A percentile compares a stretch with the other conserved stretches of the same genome.
phyloP scores from a whole-genome alignment of 768 basidiomycete genomes.

The Lepiota venenata region DNA sequence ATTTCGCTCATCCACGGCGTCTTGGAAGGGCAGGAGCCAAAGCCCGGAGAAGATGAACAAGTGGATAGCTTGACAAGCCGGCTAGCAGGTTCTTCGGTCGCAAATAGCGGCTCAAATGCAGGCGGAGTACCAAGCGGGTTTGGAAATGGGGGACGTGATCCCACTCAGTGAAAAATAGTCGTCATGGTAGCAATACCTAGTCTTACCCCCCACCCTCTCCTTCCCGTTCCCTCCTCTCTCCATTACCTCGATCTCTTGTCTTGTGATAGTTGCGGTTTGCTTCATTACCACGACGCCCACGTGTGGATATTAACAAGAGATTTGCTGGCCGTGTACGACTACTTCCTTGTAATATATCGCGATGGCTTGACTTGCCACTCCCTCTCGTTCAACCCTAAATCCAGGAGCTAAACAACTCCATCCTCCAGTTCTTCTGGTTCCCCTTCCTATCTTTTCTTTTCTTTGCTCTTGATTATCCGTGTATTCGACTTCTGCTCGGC shows the following conservation, averaged over 20 bases:
- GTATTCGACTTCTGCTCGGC: too few species aligned
- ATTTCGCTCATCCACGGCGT: conserved; percentile 94
- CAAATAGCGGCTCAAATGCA: conserved; percentile 2
- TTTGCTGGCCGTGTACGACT: neutral
- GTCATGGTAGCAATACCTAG: conserved; percentile 1
- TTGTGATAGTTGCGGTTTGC: neutral
- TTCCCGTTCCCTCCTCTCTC: neutral
- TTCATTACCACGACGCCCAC: conserved; percentile 7
- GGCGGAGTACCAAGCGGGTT: neutral
- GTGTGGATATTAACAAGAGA: neutral
- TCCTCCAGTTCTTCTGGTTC: too few species aligned
- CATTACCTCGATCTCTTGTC: neutral
- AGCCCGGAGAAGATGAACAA: conserved; percentile 36
- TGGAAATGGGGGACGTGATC: neutral
- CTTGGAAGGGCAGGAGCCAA: conserved; percentile 62
- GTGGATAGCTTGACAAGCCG: conserved; percentile 30
- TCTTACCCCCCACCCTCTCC: neutral
- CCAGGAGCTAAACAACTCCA: too few species aligned
- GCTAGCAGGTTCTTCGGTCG: conserved; percentile 32
- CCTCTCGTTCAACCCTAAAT: too few species aligned
- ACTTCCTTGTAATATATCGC: too few species aligned
- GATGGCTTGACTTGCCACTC: too few species aligned
- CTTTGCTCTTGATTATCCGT: too few species aligned
- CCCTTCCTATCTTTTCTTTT: too few species aligned
- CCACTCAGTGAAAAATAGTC: neutral